These are phyloP conservation scores for Aspergillus mulundensis DNA, from an alignment of 495 filamentous ascomycete genomes.

Conservation along the genomic window DNA sequence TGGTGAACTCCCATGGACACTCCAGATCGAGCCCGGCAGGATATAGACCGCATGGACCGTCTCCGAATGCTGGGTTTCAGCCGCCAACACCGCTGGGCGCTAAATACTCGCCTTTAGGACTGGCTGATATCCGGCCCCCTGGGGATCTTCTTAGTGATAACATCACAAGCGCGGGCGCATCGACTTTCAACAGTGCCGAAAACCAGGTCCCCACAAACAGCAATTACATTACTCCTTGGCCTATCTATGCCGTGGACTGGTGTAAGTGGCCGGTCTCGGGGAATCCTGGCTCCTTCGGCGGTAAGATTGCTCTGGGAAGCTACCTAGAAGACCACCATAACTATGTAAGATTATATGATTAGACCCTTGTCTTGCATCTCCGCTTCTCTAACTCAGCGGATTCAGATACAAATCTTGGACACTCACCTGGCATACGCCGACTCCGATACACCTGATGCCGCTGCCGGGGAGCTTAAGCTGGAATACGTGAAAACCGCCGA, in stretches of 20 bases:
- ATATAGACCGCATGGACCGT: conserved; percentile 69
- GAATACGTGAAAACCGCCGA: conserved; percentile 96
- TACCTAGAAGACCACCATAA: conserved; percentile 98
- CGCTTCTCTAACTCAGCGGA: conserved; percentile 14
- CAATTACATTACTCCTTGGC: conserved; percentile 94
- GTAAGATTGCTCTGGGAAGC: conserved; percentile 92
- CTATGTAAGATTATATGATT: conserved; percentile 58
- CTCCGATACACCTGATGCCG: conserved; percentile 58
- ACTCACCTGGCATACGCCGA: conserved; percentile 68
- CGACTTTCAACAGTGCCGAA: conserved; percentile 41
- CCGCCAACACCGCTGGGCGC: conserved; percentile 69
- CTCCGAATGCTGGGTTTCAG: conserved; percentile 60
- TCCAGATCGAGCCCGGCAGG: conserved; percentile 83
- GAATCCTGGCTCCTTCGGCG: conserved; percentile 61
- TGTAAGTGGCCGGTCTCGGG: conserved; percentile 93
- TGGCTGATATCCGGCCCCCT: conserved; percentile 83
- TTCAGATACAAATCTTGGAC: conserved; percentile 95
- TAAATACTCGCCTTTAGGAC: conserved; percentile 78
- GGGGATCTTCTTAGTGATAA: conserved; percentile 71
- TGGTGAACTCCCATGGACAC: conserved; percentile 63
- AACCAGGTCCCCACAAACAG: conserved; percentile 59
- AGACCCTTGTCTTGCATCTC: neutral
- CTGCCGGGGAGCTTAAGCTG: conserved; percentile 68
- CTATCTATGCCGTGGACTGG: conserved; percentile 96
- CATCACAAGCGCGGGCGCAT: conserved; percentile 36